phyloP scores from a whole-genome alignment of 1,139 yeast genomes.

The Candida labiduridarum region DNA sequence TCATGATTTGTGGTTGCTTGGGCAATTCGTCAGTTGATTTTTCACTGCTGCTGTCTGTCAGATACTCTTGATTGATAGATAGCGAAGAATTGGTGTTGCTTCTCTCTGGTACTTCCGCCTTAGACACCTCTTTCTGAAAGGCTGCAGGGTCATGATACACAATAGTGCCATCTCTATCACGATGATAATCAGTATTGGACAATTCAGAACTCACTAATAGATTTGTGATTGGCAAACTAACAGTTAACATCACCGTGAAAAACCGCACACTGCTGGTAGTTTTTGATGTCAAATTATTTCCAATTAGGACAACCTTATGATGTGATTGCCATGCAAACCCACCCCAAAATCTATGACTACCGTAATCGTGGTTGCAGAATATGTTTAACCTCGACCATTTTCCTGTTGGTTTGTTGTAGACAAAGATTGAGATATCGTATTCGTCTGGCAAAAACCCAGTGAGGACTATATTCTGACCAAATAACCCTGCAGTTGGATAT shows the following conservation, averaged over 20 bases:
- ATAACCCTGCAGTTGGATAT: constrained; percentile 61
- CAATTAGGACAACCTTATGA: constrained; percentile 63
- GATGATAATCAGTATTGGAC: constrained; percentile 29
- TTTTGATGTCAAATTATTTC: constrained; percentile 50
- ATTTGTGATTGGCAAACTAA: constrained; percentile 69
- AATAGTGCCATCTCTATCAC: constrained; percentile 24
- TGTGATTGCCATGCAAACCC: constrained; percentile 77
- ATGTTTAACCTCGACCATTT: constrained; percentile 67
- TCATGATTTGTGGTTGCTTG: background rate
- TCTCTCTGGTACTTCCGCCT: background rate
- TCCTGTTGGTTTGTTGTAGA: constrained; percentile 62
- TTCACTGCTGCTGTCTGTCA: constrained; percentile 20
- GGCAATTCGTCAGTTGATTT: background rate
- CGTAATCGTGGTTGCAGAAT: constrained; percentile 56
- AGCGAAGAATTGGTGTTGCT: constrained; percentile 2
- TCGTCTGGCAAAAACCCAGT: constrained; percentile 60
- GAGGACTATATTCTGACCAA: constrained; percentile 64
- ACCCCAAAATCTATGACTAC: constrained; percentile 64
- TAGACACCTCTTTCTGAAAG: background rate
- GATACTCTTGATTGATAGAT: constrained; percentile 15
- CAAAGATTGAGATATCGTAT: constrained; percentile 55
- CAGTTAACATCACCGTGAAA: constrained; percentile 58
- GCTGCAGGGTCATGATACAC: constrained; percentile 16
- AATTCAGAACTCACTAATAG: constrained; percentile 51
- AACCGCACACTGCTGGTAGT: constrained; percentile 58